Evolutionary conservation across 2,329 filamentous ascomycete genomes (phyloP), one percentile per base, ranked within the genome.

Genomic region (Chrysoporthe deuterocubensis): DNA sequence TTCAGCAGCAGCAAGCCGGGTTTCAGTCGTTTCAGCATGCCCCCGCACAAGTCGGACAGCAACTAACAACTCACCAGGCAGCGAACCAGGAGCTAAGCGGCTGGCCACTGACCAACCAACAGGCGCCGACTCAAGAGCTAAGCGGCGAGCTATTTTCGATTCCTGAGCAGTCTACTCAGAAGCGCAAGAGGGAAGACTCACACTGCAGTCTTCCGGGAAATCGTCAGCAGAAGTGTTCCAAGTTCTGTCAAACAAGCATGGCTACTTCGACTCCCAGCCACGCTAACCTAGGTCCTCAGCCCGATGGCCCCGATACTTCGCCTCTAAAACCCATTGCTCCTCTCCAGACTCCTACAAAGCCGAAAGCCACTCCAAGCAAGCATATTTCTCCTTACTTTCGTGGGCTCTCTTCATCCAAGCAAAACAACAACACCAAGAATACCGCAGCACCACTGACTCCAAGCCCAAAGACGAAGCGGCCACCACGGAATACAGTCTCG

Each of bases 401-500:
- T 34, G 26, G n/a, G 50, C 48, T 46, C 58, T 57, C 48, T 57
- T 42, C 48, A 16, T 32, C 2, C 40, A 71, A 69, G 48, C 50
- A 54, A 14, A 32, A 54, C 32, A 21, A 54, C 50, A 67, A 68
- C 9, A 54, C 62, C 50, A 67, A 63, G 13, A 59, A 67, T 18
- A 68, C 68, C 7, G 52, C 37, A 40, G 34, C 66, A 32, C 52
- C 67, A 34, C 63, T 65, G 32, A 62, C 32, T n/a, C 58, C 71
- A 60, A 62, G 52, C 63, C 21, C 67, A 44, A 79, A 75, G 50
- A 66, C 68, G 16, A 74, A 74, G 42, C 77, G 80, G 8, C 79
- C 81, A 2, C 77, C 76, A 2, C 77, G 80, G 11, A 82, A 83
- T 9, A 82, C 78, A 2, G 75, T 89, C 9, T 87, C 88, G 0